A percentile compares a stretch with the other conserved stretches of the same genome.
Conservation (phyloP, 192 early-diverging fungal genomes). For the Coemansia sp. region DNA sequence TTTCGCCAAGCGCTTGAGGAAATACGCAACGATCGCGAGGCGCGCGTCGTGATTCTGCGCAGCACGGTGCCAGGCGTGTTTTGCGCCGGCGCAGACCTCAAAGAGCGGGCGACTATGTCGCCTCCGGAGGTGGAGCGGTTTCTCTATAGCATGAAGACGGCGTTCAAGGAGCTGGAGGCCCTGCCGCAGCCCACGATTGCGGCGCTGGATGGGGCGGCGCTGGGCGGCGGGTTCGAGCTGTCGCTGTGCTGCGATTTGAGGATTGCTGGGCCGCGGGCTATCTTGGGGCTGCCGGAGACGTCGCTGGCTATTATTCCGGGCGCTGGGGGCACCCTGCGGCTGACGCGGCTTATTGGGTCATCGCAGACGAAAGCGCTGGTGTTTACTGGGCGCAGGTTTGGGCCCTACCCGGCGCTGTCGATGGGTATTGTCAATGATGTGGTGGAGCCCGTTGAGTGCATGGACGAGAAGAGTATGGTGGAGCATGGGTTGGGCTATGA, state of each 20-base stretch:
- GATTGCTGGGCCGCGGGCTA: slow-evolving; percentile 75
- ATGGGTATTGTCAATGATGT: slow-evolving; percentile 76
- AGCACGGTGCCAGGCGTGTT: slow-evolving; percentile 82
- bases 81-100: slow-evolving; percentile 95
- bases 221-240: slow-evolving; percentile 93
- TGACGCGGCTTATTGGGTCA: slow-evolving; percentile 83
- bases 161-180: slow-evolving; percentile 83
- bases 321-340: slow-evolving; percentile 92
- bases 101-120: slow-evolving; percentile 85
- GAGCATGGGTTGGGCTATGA: slow-evolving; percentile 46
- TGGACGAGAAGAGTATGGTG: slow-evolving; percentile 24
- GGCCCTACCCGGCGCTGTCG: slow-evolving; percentile 62
- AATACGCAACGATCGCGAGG: slow-evolving; percentile 59
- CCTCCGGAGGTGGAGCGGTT: slow-evolving; percentile 76
- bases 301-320: slow-evolving; percentile 95
- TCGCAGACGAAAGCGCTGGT: slow-evolving; percentile 92
- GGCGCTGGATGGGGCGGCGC: slow-evolving; percentile 87
- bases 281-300: slow-evolving; percentile 90
- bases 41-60: slow-evolving; percentile 79
- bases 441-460: slow-evolving; percentile 19
- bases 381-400: slow-evolving; percentile 76
- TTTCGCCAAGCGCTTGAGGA: slow-evolving; percentile 66
- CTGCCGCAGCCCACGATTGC: slow-evolving; percentile 93
- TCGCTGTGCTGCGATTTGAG: slow-evolving; percentile 89
- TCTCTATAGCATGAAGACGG: slow-evolving; percentile 70